Base-by-base conservation (phyloP, 805 yeast species). In the Torulaspora microellipsoides region DNA sequence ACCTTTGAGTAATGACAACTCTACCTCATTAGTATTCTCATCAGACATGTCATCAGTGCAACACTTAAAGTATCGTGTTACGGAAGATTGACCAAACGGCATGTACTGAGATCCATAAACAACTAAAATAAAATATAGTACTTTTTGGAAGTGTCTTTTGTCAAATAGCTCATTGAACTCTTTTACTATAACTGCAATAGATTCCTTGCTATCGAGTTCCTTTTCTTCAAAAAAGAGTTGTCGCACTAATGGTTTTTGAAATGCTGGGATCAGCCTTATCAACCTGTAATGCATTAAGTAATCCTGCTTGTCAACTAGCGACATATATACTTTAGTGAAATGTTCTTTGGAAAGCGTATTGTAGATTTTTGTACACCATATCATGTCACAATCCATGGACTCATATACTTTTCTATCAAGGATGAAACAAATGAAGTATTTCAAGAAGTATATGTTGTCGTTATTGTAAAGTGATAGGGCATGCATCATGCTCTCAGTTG, bases 331-430 rank as follows among this genome's bases (percentile, higher is more conserved):
- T 13, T 49, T 27, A 14, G 53, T 42, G 15, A 38, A 17, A 2
- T 29, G 34, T 7, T 40, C 25, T 17, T 27, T 27, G 20, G 44
- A 13, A 27, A 45, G 32, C 5, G 27, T 27, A 8, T 37, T 34
- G 25, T 39, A 38, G 2, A 52, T 28, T 2, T 35, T 30, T 13
- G 43, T 31, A 35, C 62, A 57, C 58, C 54, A 47, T 0, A 28
- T 13, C 1, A 45, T n/a, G 17, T 54, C 49, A 27, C 51, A 50
- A 13, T 47, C 51, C 8, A 47, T 27, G 4, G 60, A 53, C 13
- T 56, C 55, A 43, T 45, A 63, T 10, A 62, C 30, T 13, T 56
- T 59, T 25, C 60, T 49, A 38, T 63, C 67, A 15, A 63, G 43
- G 10, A 61, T 46, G 12, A 58, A 48, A 17, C 53, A 55, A 20